Percentiles rank a stretch among this genome's conserved stretches.
These are phyloP conservation scores for Backusella psychrophila DNA, from an alignment of 192 early-diverging fungal species.

Conservation along the genomic window DNA sequence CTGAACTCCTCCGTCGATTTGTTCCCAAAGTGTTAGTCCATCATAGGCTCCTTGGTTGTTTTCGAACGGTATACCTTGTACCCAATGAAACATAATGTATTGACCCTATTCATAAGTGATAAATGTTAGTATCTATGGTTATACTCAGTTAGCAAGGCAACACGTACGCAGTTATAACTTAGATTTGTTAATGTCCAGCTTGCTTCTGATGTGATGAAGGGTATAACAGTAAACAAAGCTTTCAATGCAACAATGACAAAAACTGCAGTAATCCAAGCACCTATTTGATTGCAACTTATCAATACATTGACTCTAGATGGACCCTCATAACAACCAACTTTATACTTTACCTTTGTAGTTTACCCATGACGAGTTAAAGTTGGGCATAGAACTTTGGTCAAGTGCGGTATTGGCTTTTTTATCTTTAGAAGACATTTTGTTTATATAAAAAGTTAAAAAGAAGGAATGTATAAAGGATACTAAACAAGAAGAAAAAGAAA, in stretches of 20 bases:
- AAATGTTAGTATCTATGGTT: neutral
- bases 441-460: neutral
- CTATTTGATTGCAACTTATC: slow-evolving; percentile 41
- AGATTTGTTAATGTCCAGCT: slow-evolving; percentile 98
- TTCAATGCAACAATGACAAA: slow-evolving; percentile 80
- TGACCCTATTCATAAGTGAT: slow-evolving; percentile 55
- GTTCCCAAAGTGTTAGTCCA: slow-evolving; percentile 96
- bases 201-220: slow-evolving; percentile 86
- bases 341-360: slow-evolving; percentile 51
- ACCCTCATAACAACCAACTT: neutral
- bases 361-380: slow-evolving; percentile 63
- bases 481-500: neutral
- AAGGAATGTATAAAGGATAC: neutral
- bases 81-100: slow-evolving; percentile 99
- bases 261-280: slow-evolving; percentile 89
- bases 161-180: slow-evolving; percentile 79
- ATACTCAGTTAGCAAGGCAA: neutral
- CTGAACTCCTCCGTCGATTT: slow-evolving; percentile 96
- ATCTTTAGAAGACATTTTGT: neutral
- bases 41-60: slow-evolving; percentile 92
- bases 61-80: slow-evolving; percentile 94
- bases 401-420: slow-evolving; percentile 13
- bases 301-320: neutral
- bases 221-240: slow-evolving; percentile 79
- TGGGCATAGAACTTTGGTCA: slow-evolving; percentile 58